These are phyloP conservation scores for Azolla pinnata DNA, from an alignment of 75 land plant genomes.

Conservation along the genomic window DNA sequence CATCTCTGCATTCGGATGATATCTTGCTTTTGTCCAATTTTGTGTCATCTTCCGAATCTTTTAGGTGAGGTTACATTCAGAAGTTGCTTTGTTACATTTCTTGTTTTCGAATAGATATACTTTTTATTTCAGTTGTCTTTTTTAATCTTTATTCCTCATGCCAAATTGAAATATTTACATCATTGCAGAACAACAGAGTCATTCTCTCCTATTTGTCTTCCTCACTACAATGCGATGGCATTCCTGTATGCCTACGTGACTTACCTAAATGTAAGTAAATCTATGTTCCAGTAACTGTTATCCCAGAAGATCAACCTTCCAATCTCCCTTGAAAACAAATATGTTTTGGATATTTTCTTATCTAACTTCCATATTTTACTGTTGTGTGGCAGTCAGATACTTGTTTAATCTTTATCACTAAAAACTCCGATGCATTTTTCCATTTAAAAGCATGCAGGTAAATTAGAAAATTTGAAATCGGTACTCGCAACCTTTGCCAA, in stretches of 20 bases:
- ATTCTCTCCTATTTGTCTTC: conserved; percentile 96
- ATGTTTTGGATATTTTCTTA: not conserved
- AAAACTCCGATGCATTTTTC: conserved; percentile 78
- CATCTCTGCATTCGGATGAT: conserved; percentile 92
- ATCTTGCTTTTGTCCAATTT: conserved; percentile 84
- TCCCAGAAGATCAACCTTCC: no score
- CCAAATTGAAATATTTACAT: no score
- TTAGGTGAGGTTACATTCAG: conserved; percentile 62
- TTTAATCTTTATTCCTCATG: no score
- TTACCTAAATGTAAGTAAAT: conserved; percentile 87
- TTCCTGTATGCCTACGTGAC: conserved; percentile 96
- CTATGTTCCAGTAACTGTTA: no score
- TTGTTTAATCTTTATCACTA: conserved; percentile 79
- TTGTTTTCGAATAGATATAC: no score
- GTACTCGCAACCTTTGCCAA: no score
- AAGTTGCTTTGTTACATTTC: no score
- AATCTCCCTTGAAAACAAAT: not conserved
- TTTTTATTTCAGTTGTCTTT: no score
- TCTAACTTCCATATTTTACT: not conserved
- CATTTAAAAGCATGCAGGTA: conserved; percentile 97
- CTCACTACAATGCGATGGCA: conserved; percentile 85
- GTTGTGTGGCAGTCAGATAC: conserved; percentile 54
- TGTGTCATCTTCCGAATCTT: conserved; percentile 89
- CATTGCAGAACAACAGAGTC: conserved; percentile 93
- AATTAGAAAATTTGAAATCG: no score